Conservation (phyloP, 169 alveolate species). For the Eimeria praecox region DNA sequence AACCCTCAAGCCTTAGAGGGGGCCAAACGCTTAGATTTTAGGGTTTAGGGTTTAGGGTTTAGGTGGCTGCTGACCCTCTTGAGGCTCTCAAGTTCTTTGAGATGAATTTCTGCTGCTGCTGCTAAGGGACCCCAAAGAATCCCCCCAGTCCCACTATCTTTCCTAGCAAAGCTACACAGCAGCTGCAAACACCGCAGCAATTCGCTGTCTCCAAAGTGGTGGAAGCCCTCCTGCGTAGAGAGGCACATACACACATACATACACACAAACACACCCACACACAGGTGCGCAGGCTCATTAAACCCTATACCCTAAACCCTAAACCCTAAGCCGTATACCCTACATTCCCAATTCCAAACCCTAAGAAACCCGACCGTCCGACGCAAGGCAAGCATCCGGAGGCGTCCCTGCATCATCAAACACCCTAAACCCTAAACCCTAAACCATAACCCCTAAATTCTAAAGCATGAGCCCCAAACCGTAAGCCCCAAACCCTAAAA, state of each 20-base stretch:
- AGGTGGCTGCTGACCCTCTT: conserved; percentile 39
- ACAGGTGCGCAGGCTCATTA: too few relatives aligned
- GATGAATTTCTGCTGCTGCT: conserved; percentile 75
- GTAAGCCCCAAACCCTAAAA: neutral
- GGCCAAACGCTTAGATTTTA: neutral
- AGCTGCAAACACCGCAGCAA: conserved; percentile 61
- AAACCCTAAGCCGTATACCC: neutral
- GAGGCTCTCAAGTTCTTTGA: conserved; percentile 71
- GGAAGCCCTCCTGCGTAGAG: conserved; percentile 71
- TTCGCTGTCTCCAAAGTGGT: conserved; percentile 80
- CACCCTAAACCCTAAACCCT: neutral
- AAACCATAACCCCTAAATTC: neutral
- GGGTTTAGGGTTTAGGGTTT: conserved; percentile 4
- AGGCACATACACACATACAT: neutral
- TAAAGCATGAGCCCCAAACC: neutral
- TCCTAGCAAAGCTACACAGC: conserved; percentile 41
- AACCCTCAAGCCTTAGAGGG: neutral
- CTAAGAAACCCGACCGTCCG: neutral
- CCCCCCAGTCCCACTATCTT: neutral
- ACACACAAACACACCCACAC: too few relatives aligned
- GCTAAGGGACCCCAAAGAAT: neutral
- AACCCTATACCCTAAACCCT: neutral
- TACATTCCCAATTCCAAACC: neutral
- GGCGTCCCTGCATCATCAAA: neutral
- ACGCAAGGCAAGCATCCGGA: neutral